These are phyloP conservation scores for Sisymbrium altissimum DNA, from an alignment of 345 rosid genomes.

Conservation along the genomic window DNA sequence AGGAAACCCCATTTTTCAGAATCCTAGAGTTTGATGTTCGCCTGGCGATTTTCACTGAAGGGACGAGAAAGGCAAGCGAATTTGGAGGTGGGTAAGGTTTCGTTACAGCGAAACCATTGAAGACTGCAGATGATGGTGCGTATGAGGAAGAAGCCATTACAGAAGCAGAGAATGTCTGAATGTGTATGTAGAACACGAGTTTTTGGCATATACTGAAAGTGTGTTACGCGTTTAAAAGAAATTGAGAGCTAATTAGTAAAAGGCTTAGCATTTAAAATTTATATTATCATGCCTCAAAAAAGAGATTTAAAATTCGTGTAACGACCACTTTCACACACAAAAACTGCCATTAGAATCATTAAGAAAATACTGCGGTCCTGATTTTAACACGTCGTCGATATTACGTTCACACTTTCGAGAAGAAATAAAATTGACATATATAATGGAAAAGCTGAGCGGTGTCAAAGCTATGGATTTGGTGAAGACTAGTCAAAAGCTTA, in stretches of 20 bases:
- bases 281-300: background rate
- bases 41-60: conserved; percentile 36
- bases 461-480: background rate
- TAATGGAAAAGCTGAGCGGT: conserved; percentile 9
- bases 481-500: background rate
- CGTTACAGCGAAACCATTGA: conserved; percentile 21
- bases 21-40: conserved; percentile 42
- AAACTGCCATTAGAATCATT: background rate
- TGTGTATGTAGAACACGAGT: background rate
- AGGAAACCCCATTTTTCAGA: conserved; percentile 41
- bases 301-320: background rate
- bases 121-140: conserved; percentile 32
- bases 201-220: background rate
- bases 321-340: background rate
- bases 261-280: background rate
- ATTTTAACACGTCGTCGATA: conserved; percentile 10
- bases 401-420: background rate
- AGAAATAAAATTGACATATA: background rate
- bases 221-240: background rate
- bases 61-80: conserved; percentile 32
- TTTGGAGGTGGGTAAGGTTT: conserved; percentile 19
- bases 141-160: conserved; percentile 39
- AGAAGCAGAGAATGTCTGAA: background rate
- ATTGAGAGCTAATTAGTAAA: background rate
- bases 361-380: background rate